Evolutionary conservation across 2,329 filamentous ascomycete genomes (phyloP).

Genomic region (Penicillium corylophilum): DNA sequence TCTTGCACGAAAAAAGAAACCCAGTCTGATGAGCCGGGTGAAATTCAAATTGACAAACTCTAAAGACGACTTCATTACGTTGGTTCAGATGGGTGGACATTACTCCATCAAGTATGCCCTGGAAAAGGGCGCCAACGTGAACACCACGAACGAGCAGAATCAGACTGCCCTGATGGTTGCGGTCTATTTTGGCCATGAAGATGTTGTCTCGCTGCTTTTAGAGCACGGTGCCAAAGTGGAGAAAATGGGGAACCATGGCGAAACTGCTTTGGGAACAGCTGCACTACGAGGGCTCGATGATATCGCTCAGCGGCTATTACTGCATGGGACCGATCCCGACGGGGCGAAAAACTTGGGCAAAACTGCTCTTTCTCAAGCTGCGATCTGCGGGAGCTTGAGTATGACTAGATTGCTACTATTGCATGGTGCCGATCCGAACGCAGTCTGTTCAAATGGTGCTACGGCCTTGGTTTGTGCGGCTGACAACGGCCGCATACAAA

Average conservation of each 20-base stretch:
- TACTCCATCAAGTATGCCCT: conserved; percentile 7
- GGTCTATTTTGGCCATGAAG: conserved; percentile 9
- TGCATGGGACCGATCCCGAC: conserved; percentile 6
- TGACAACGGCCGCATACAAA: conserved; percentile 9
- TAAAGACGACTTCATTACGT: conserved; percentile 13
- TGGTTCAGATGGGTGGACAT: conserved; percentile 5
- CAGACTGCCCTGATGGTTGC: conserved; percentile 20
- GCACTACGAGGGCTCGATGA: conserved; percentile 10
- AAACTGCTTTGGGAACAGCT: conserved; percentile 11
- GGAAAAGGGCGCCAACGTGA: conserved; percentile 12
- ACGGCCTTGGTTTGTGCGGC: conserved; percentile 19
- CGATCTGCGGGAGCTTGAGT: conserved; percentile 9
- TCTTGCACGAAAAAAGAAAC: conserved; percentile 4
- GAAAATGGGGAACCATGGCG: background rate
- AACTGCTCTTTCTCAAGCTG: conserved; percentile 12
- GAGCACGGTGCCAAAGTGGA: conserved; percentile 10
- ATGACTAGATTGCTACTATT: conserved; percentile 13
- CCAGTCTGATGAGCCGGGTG: conserved; percentile 12
- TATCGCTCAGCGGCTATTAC: conserved; percentile 12
- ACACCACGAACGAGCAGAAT: conserved; percentile 6
- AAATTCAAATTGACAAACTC: conserved; percentile 9
- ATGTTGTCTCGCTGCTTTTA: conserved; percentile 11
- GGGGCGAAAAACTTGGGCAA: background rate
- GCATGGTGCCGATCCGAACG: conserved; percentile 15
- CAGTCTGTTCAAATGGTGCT: conserved; percentile 7